Evolutionary conservation across 1,139 yeast species (phyloP).

Genomic region (Tardiomyces digboiensis): DNA sequence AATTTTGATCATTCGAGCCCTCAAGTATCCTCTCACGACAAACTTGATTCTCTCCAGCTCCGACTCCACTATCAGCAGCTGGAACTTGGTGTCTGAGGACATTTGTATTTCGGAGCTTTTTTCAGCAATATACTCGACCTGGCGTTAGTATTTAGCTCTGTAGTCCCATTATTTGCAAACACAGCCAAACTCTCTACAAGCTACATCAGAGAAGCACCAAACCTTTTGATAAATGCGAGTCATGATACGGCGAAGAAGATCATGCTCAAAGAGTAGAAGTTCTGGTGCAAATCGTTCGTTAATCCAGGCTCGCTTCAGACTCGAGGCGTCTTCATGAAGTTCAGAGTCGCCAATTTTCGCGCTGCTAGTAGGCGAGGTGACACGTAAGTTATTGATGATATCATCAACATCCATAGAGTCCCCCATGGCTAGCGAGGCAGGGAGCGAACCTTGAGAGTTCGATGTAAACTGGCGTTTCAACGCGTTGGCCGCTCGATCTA

Average conservation of each 20-base stretch:
- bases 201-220: no score
- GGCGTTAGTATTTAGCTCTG: constrained; percentile 16
- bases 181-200: constrained; percentile 52
- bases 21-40: constrained; percentile 64
- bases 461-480: no score
- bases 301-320: constrained; percentile 60
- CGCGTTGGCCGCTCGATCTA: no score
- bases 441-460: no score
- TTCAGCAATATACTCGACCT: constrained; percentile 52
- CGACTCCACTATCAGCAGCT: constrained; percentile 77
- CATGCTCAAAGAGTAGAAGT: constrained; percentile 58
- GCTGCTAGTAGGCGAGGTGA: no score
- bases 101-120: constrained; percentile 35
- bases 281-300: constrained; percentile 85
- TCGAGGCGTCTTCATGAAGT: neutral
- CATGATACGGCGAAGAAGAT: constrained; percentile 48
- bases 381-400: constrained; percentile 2
- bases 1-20: constrained; percentile 57
- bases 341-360: no score
- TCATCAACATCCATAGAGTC: constrained; percentile 3
- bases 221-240: constrained; percentile 5
- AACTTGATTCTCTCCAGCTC: constrained; percentile 85
- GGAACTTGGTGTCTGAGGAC: constrained; percentile 65
- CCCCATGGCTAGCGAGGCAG: no score
- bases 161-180: constrained; percentile 23